Evolutionary conservation across 1,284 basidiomycete genomes (phyloP), one percentile per base, ranked within the genome.

Genomic region (Fomitopsis schrenkii): DNA sequence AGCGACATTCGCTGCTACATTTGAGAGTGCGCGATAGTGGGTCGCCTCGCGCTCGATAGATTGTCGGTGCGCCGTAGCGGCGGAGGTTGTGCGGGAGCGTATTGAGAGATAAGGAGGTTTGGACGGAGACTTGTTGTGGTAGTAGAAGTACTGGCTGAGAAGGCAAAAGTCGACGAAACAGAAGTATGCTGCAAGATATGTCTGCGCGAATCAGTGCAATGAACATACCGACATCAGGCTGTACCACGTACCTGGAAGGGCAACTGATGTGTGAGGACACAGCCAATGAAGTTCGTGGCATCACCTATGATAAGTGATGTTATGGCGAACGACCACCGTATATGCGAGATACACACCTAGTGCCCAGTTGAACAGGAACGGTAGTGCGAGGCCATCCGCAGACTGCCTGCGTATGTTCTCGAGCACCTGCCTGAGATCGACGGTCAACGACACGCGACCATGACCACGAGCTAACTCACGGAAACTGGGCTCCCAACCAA

Each of bases 401-500:
- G 91, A 94, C 70, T 87, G 83, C 30, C 83, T 79, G 63, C 79
- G 80, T 58, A 83, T 79, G 76, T 96, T 97, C 77, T 94, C 90
- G 44, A 95, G 62, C 8, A 97, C 83, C 79, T 97, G 95, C 10
- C 86, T 88, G 69, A 17, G 59, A 44, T 40, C n/a, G 19, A 42
- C 17, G 38, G 41, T 59, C 56, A 57, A 19, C 40, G 52, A 55
- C 35, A 62, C 58, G 40, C 57, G 59, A 54, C 35, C 35, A 54
- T 14, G n/a, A 12, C 28, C 14, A 26, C 22, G 41, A 26, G 22
- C 8, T 35, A 53, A 86, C 93, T 81, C 72, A 94, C 92, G 95
- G 95, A 66, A 95, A 87, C 74, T 97, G 95, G 3, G 95, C 95
- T 41, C 91, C 88, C 2, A 97, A 77, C 95, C 95, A 97, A 75